A percentile compares a stretch with the other conserved stretches of the same genome.
Evolutionary conservation across 768 basidiomycete genomes (phyloP).

Genomic region (Xerocomellus chrysenteron): DNA sequence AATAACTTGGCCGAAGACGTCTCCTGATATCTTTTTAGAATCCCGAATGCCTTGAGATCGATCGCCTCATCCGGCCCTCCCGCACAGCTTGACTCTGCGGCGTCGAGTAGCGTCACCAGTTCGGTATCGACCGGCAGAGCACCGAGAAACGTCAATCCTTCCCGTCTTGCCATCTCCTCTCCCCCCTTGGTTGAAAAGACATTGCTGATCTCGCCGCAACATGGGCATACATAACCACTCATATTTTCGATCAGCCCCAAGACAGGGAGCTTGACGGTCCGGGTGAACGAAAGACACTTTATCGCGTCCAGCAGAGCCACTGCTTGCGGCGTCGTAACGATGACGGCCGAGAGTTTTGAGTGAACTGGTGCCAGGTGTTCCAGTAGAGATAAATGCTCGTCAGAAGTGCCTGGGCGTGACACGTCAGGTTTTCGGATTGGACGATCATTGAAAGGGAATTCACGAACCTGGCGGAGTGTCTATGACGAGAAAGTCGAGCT

Average conservation of each 20-base stretch:
- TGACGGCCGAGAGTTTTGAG: conserved; percentile 73
- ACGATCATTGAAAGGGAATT: background rate
- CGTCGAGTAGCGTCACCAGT: conserved; percentile 83
- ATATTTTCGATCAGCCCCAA: conserved; percentile 96
- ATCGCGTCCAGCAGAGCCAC: conserved; percentile 93
- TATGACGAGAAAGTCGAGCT: conserved; percentile 87
- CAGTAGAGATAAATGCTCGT: conserved; percentile 94
- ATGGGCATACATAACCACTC: conserved; percentile 97
- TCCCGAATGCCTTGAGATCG: conserved; percentile 39
- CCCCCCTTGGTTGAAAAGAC: conserved; percentile 95
- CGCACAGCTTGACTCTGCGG: conserved; percentile 38
- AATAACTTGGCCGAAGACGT: conserved; percentile 76
- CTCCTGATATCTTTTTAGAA: conserved; percentile 60
- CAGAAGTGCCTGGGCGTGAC: conserved; percentile 78
- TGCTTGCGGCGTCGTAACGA: conserved; percentile 97
- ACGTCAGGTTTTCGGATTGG: conserved; percentile 5
- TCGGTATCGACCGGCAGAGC: conserved; percentile 91
- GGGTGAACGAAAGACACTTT: conserved; percentile 96
- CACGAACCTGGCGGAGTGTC: conserved; percentile 93
- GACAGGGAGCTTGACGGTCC: conserved; percentile 80
- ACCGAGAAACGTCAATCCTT: conserved; percentile 77
- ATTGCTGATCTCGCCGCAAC: conserved; percentile 93
- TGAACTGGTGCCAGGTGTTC: conserved; percentile 90
- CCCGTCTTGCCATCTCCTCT: conserved; percentile 77
- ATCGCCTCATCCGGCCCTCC: conserved; percentile 23